A percentile compares a stretch with the other conserved stretches of the same genome.
These are phyloP conservation scores for Chaetomium globosum DNA, from an alignment of 2,329 filamentous ascomycete species.

Conservation along the genomic window DNA sequence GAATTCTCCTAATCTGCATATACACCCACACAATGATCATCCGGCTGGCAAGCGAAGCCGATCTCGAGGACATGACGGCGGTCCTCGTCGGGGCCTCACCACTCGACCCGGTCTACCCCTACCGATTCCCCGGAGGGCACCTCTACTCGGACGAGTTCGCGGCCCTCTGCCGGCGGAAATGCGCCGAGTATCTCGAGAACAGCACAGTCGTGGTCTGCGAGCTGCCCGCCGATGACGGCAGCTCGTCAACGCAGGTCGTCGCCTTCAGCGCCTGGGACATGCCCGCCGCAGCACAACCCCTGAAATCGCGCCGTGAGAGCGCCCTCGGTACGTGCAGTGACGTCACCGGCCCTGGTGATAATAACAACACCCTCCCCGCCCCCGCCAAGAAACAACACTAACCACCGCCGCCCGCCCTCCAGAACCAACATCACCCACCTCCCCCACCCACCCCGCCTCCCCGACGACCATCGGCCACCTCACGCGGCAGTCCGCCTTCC, in stretches of 20 bases:
- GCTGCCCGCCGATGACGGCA: slow-evolving; percentile 24
- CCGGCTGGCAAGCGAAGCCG: slow-evolving; percentile 31
- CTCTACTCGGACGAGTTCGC: slow-evolving; percentile 33
- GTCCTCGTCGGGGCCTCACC: slow-evolving; percentile 34
- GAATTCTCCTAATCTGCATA: not conserved
- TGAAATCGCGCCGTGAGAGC: slow-evolving; percentile 6
- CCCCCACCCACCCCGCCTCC: slow-evolving; percentile 21
- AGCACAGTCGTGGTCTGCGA: slow-evolving; percentile 37
- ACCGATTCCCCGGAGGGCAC: slow-evolving; percentile 35
- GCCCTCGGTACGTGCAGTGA: slow-evolving; percentile 15
- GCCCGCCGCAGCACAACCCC: slow-evolving; percentile 11
- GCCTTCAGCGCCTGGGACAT: slow-evolving; percentile 36
- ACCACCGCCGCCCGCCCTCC: not conserved
- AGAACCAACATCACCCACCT: slow-evolving; percentile 26
- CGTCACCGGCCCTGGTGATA: not conserved
- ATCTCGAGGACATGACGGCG: slow-evolving; percentile 35
- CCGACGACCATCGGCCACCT: slow-evolving; percentile 32
- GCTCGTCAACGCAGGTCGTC: slow-evolving; percentile 26
- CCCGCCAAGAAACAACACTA: not conserved
- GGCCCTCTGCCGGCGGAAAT: slow-evolving; percentile 34
- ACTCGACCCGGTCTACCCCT: slow-evolving; percentile 36
- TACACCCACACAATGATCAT: slow-evolving; percentile 31
- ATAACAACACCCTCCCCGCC: not conserved
- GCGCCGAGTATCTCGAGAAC: slow-evolving; percentile 33
- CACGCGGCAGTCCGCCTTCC: slow-evolving; percentile 33